Base-by-base conservation (phyloP, 2,329 filamentous ascomycete genomes). In the Trichoderma sp. region DNA sequence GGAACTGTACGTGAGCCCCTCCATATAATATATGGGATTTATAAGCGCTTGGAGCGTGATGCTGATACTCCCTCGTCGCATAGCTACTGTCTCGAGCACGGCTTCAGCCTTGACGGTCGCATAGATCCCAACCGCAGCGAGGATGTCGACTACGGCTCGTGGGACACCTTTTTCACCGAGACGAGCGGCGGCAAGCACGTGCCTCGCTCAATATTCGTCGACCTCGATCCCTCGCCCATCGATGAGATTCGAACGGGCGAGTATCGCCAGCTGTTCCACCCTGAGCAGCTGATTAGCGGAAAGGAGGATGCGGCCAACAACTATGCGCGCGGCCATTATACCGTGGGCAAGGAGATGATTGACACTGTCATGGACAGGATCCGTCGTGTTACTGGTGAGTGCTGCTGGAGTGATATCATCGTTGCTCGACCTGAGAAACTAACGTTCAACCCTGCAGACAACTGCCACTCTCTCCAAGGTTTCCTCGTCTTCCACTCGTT, bases 271-370 rank as follows among this genome's bases (percentile, higher is more conserved):
- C 86, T 92, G 71, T 92, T 91, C 85, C 89, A 92, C 82, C 89
- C 89, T 57, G 89, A 92, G 83, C 84, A 89, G 75, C 81, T 92
- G 77, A 88, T 92, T 78, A 91, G 87, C 80, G 89, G 89, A 81
- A 92, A 92, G 85, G 90, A 92, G 80, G 90, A 92, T 86, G 89
- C 90, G 70, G 89, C 89, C 82, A 92, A 92, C 84, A 92, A 92
- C 85, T 92, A 92, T 77, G 90, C 90, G 74, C 89, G 89, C 83
- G 90, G 90, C 69, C 89, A 92, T 83, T 92, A 92, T 82, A 92
- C 90, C 75, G 89, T 92, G 75, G 90, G 90, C 82, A 92, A 92
- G 85, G 89, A 92, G 83, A 89, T 91, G 87, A 87, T 91, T 68
- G 89, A 92, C 78, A 86, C 81, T 74, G 89, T 91, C 76, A 87